Evolutionary conservation across 176 grass and related monocot genomes (phyloP).

Genomic region (Phragmites australis): DNA sequence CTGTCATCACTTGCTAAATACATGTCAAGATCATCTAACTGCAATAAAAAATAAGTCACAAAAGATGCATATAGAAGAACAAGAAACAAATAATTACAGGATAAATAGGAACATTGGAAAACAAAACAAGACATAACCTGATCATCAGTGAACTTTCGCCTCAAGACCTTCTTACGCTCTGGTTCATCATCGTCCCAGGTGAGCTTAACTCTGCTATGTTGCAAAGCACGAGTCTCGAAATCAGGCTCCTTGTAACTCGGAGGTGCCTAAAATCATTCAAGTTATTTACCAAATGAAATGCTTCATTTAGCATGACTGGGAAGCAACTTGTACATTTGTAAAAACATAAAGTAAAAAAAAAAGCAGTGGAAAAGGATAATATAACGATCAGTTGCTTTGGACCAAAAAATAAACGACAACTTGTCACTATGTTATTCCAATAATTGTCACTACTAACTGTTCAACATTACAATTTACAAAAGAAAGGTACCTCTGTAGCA

Average conservation of each 20-base stretch:
- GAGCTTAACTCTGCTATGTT: constrained; percentile 84
- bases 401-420: not conserved
- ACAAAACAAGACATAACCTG: constrained; percentile 49
- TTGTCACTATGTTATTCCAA: not conserved
- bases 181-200: constrained; percentile 91
- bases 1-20: constrained; percentile 76
- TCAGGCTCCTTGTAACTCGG: constrained; percentile 69
- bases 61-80: constrained; percentile 14
- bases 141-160: constrained; percentile 74
- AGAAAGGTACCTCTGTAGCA: constrained; percentile 64
- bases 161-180: constrained; percentile 71
- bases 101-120: not conserved
- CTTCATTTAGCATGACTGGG: constrained; percentile 4
- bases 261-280: constrained; percentile 54
- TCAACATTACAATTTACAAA: not conserved
- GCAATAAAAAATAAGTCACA: constrained; percentile 23
- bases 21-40: constrained; percentile 72
- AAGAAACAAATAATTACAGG: constrained; percentile 23
- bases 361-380: not conserved
- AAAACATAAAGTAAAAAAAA: not conserved
- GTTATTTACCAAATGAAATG: constrained; percentile 1
- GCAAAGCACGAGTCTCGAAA: constrained; percentile 83
- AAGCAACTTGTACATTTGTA: not conserved
- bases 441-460: not conserved
- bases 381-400: not conserved